These are phyloP conservation scores for Turnera subulata DNA, from an alignment of 345 rosid species.

Conservation along the genomic window DNA sequence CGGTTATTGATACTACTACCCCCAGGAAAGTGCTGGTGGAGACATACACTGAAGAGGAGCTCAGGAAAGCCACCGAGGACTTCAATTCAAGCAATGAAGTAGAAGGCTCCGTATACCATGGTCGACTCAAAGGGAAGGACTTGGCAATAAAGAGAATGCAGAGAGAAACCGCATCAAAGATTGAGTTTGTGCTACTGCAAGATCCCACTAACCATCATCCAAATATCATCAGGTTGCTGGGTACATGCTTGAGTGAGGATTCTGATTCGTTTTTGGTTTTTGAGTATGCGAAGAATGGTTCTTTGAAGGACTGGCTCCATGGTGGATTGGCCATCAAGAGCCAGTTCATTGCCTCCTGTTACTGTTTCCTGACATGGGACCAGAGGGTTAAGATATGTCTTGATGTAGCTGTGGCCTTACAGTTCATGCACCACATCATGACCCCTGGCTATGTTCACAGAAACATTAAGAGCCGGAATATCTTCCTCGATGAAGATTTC, in stretches of 20 bases:
- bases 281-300: conserved; percentile 83
- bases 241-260: conserved; percentile 50
- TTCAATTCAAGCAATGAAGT: conserved; percentile 69
- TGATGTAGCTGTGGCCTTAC: conserved; percentile 78
- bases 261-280: conserved; percentile 50
- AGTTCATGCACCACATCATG: conserved; percentile 81
- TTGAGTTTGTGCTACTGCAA: conserved; percentile 46
- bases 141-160: conserved; percentile 53
- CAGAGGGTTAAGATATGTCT: conserved; percentile 85
- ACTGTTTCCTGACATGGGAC: conserved; percentile 82
- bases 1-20: conserved; percentile 25
- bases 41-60: conserved; percentile 53
- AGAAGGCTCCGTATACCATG: conserved; percentile 71
- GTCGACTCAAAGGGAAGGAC: conserved; percentile 77
- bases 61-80: conserved; percentile 72
- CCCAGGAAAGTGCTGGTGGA: conserved; percentile 47
- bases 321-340: conserved; percentile 89
- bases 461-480: conserved; percentile 63
- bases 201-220: conserved; percentile 64
- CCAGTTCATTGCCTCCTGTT: conserved; percentile 86
- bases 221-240: conserved; percentile 68
- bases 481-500: conserved; percentile 86
- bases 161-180: conserved; percentile 34
- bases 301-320: conserved; percentile 87
- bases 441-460: conserved; percentile 68